phyloP scores from a whole-genome alignment of 2,329 filamentous ascomycete genomes.

The Fusarium sp. region DNA sequence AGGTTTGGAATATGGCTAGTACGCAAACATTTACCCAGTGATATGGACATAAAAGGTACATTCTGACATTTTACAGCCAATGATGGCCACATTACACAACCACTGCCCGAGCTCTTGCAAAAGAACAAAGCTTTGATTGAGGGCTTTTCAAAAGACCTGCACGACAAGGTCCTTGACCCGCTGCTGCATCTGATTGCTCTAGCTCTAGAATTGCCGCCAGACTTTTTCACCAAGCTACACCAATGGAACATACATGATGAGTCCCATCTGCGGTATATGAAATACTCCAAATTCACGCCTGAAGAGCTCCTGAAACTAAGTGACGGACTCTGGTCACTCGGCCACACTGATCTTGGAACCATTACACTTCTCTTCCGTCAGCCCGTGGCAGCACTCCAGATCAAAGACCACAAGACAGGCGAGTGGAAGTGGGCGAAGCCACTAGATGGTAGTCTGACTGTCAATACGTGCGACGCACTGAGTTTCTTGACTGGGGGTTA shows the following conservation, averaged over 20 bases:
- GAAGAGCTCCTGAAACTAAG: constrained; percentile 62
- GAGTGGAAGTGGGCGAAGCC: constrained; percentile 65
- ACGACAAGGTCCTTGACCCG: constrained; percentile 67
- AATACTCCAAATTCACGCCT: constrained; percentile 63
- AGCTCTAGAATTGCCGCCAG: constrained; percentile 69
- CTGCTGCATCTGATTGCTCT: constrained; percentile 72
- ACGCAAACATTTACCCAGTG: neutral
- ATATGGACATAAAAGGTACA: no score
- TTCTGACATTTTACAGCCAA: constrained; percentile 36
- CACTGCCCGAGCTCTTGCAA: constrained; percentile 8
- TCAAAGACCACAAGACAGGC: constrained; percentile 59
- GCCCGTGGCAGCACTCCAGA: constrained; percentile 68
- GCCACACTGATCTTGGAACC: constrained; percentile 69
- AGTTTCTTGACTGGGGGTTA: constrained; percentile 63
- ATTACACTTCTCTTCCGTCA: constrained; percentile 70
- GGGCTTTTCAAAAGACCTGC: constrained; percentile 51
- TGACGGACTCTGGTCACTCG: constrained; percentile 58
- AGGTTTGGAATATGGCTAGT: constrained; percentile 57
- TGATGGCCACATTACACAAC: constrained; percentile 50
- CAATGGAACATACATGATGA: constrained; percentile 69
- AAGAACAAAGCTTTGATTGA: neutral
- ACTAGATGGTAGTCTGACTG: constrained; percentile 63
- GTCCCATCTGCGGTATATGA: constrained; percentile 73
- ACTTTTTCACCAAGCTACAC: constrained; percentile 66
- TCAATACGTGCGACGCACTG: constrained; percentile 64